A percentile compares a stretch with the other conserved stretches of the same genome.
These are phyloP conservation scores for Oryza longistaminata DNA, from an alignment of 176 grass and related monocot species.

Conservation along the genomic window DNA sequence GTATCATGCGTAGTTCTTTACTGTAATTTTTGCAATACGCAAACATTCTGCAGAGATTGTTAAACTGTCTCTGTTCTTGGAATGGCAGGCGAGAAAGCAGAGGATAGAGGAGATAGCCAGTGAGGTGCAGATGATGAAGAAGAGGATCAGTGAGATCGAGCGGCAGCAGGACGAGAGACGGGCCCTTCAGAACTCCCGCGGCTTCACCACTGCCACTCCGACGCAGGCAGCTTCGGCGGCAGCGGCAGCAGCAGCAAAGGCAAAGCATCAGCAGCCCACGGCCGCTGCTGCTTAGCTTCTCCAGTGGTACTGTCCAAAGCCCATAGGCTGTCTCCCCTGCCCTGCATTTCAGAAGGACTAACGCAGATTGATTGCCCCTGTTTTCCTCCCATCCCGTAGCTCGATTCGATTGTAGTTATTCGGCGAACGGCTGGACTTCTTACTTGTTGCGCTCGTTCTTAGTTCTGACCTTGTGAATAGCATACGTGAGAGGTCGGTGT, in stretches of 20 bases:
- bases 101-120: slow-evolving; percentile 52
- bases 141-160: slow-evolving; percentile 71
- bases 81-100: slow-evolving; percentile 66
- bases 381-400: slow-evolving; percentile 16
- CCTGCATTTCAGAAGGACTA: slow-evolving; percentile 5
- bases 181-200: slow-evolving; percentile 35
- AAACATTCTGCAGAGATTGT: neutral
- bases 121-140: slow-evolving; percentile 54
- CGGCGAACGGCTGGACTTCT: neutral
- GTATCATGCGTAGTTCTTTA: neutral
- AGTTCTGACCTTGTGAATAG: slow-evolving; percentile 24
- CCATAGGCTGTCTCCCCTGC: neutral
- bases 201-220: slow-evolving; percentile 27
- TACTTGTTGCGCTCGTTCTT: neutral
- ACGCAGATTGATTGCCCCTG: slow-evolving; percentile 20
- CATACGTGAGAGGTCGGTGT: neutral
- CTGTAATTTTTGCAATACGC: neutral
- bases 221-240: neutral
- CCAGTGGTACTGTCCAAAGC: neutral
- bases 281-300: slow-evolving; percentile 30
- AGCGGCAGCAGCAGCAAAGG: slow-evolving; percentile 15
- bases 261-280: slow-evolving; percentile 16
- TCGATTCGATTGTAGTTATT: slow-evolving; percentile 4
- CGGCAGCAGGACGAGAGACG: slow-evolving; percentile 34
- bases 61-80: neutral